These are phyloP conservation scores for Schizosaccharomyces pombe DNA, from an alignment of 805 yeast genomes.

Conservation along the genomic window DNA sequence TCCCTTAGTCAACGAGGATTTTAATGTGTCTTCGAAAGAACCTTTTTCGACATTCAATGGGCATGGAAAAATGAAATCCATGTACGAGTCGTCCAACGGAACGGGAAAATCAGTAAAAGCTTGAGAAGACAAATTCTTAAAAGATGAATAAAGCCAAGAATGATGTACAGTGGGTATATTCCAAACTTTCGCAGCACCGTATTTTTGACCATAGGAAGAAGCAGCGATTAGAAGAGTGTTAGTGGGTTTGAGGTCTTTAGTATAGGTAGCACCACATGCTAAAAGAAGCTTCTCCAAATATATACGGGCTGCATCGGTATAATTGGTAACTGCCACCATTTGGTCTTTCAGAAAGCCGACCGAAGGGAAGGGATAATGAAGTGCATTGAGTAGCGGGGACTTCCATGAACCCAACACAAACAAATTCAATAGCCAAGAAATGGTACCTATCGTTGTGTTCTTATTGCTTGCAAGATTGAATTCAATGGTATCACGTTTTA, in stretches of 20 bases:
- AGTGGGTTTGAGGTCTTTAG: constrained; percentile 34
- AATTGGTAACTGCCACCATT: constrained; percentile 46
- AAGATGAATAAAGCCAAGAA: constrained; percentile 73
- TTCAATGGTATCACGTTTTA: neutral
- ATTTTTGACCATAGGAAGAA: constrained; percentile 44
- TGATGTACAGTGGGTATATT: constrained; percentile 43
- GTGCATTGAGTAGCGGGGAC: constrained; percentile 29
- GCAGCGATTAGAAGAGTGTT: constrained; percentile 59
- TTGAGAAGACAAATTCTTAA: constrained; percentile 13
- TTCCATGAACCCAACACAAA: constrained; percentile 31
- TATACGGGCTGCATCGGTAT: constrained; percentile 60
- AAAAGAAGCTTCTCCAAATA: constrained; percentile 42
- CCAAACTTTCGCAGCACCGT: constrained; percentile 53
- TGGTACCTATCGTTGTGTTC: constrained; percentile 32
- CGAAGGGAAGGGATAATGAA: constrained; percentile 44
- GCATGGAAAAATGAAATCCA: neutral
- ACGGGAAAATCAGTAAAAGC: neutral
- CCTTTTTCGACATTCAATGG: neutral
- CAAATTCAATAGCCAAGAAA: constrained; percentile 56
- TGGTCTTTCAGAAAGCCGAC: constrained; percentile 28
- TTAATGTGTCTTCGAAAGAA: neutral
- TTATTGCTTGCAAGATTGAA: constrained; percentile 19
- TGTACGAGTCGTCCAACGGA: neutral
- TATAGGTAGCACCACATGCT: constrained; percentile 54
- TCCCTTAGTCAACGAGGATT: neutral